These are phyloP conservation scores for Thraustochytrium sp. DNA, from an alignment of 352 stramenopile genomes.

Conservation along the genomic window DNA sequence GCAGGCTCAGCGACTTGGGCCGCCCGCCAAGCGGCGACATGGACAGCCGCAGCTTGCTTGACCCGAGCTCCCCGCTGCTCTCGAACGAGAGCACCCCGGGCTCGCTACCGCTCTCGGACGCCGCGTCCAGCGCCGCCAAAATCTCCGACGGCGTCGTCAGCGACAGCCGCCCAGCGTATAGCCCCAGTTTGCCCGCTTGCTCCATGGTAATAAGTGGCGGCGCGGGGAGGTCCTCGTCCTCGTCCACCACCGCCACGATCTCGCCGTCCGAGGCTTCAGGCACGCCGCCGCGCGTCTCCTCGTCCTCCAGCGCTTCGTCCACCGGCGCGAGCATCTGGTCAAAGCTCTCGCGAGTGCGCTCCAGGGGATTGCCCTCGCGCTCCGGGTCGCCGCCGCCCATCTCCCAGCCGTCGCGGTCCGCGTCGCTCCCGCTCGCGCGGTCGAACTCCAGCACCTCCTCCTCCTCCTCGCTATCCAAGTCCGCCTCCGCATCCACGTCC, in stretches of 20 bases:
- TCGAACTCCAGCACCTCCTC: too few relatives aligned
- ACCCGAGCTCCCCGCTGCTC: background rate
- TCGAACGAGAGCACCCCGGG: too few relatives aligned
- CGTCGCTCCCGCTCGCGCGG: too few relatives aligned
- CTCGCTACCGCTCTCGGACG: background rate
- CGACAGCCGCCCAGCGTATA: too few relatives aligned
- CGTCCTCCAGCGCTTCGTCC: background rate
- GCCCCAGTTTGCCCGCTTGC: background rate
- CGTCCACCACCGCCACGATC: background rate
- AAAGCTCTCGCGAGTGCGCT: too few relatives aligned
- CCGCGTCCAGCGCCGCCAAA: background rate
- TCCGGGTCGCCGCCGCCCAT: too few relatives aligned
- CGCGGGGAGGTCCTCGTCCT: background rate
- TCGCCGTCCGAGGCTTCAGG: background rate
- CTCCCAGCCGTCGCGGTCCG: too few relatives aligned
- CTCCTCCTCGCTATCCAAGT: background rate
- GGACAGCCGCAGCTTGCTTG: too few relatives aligned
- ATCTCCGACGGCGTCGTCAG: background rate
- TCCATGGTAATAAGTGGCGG: slow-evolving; percentile 4
- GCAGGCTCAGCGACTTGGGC: too few relatives aligned
- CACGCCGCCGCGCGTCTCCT: background rate
- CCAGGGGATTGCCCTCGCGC: too few relatives aligned
- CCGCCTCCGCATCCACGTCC: background rate
- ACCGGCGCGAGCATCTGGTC: too few relatives aligned
- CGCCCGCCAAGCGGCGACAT: too few relatives aligned